Evolutionary conservation across 2,329 filamentous ascomycete genomes (phyloP), one percentile per base, ranked within the genome.

Genomic region (Bipolaris zeicola): DNA sequence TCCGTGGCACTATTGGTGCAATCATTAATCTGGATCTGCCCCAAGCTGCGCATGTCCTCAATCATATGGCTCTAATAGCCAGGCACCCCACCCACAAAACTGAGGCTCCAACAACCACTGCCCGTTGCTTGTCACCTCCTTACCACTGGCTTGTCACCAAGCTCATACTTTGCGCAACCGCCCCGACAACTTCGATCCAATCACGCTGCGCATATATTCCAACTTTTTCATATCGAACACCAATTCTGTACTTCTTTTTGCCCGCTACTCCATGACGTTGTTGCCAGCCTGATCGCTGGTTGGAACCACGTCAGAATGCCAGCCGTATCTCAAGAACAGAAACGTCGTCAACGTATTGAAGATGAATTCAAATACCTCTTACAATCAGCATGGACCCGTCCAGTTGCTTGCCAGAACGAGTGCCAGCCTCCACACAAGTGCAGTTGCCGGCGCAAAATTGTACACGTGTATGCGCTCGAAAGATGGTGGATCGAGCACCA

Each of bases 261-360:
- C 28, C 16, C 42, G 41, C 39, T 11, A 7, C 39, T 36, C 48
- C 45, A 50, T 47, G 33, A 47, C 45, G 20, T 6, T 28, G 20
- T 37, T 8, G 37, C 45, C 42, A 56, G 44, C 49, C 52, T 59
- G 54, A 38, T 46, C 0, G 16, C 24, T 48, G 46, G 43, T 45
- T 52, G 49, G 49, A 31, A 52, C 51, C 58, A 55, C 55, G 42
- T 57, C 42, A 48, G 4, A 26, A 57, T 55, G 50, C 11, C 6
- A n/a, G 11, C n/a, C 10, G 10, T 28, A 44, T 6, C 26, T 45
- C 3, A 43, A 24, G 6, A 58, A 14, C 31, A 20, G 5, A 44
- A 16, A 7, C 8, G 59, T 13, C 34, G 44, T 10, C 16, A 14
- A 13, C 50, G 18, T 5, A 46, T n/a, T 13, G 36, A 48, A 5